These are phyloP conservation scores for Claviceps sp. DNA, from an alignment of 2,329 filamentous ascomycete species.

Conservation along the genomic window DNA sequence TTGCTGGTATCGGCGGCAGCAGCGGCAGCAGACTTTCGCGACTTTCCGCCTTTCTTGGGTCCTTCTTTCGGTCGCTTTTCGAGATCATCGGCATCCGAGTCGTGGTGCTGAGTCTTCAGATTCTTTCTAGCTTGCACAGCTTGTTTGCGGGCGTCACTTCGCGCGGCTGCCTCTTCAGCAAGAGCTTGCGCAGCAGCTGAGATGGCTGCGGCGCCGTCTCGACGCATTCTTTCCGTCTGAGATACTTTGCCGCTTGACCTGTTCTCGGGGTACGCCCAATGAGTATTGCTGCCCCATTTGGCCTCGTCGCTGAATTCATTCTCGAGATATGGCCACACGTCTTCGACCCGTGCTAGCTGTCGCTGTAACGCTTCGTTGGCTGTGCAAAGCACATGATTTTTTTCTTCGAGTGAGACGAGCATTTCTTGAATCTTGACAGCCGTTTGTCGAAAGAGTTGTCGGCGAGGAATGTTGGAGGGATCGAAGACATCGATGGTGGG, in stretches of 20 bases:
- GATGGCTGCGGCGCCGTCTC: constrained; percentile 66
- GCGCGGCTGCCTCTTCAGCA: constrained; percentile 70
- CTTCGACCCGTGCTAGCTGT: constrained; percentile 72
- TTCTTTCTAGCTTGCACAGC: constrained; percentile 66
- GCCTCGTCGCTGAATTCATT: constrained; percentile 89
- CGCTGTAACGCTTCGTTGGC: constrained; percentile 81
- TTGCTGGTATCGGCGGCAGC: constrained; percentile 26
- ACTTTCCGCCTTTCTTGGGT: constrained; percentile 53
- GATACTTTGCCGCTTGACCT: constrained; percentile 50
- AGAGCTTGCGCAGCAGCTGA: constrained; percentile 65
- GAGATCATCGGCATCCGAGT: constrained; percentile 69
- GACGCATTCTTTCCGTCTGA: constrained; percentile 58
- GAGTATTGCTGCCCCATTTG: constrained; percentile 76
- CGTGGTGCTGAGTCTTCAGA: constrained; percentile 52
- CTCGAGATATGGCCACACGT: constrained; percentile 76
- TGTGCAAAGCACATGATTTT: constrained; percentile 90
- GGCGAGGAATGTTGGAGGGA: constrained; percentile 47
- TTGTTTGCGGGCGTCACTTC: constrained; percentile 76
- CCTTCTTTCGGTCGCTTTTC: constrained; percentile 35
- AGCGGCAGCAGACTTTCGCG: constrained; percentile 46
- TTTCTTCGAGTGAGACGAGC: constrained; percentile 86
- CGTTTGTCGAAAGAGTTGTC: constrained; percentile 65
- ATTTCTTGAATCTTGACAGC: constrained; percentile 70
- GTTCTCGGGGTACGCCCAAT: constrained; percentile 92
- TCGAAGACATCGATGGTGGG: constrained; percentile 31